Evolutionary conservation across 2,329 filamentous ascomycete species (phyloP), one percentile per base, ranked within the genome.

Genomic region (Tolypocladium nubicola): DNA sequence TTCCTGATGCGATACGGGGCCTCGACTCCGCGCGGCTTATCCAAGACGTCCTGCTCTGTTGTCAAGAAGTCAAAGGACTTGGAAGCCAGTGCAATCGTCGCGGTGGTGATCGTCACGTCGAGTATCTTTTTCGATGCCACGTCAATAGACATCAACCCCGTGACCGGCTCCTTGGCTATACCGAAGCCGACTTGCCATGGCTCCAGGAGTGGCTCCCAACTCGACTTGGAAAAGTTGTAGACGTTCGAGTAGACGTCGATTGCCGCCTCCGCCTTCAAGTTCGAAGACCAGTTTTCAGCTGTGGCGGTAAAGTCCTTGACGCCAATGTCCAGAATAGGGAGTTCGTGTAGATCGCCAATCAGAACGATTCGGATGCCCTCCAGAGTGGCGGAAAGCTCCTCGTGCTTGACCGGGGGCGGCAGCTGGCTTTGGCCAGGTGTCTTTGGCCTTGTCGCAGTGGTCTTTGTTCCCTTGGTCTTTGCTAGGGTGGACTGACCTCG

Each of bases 221-320:
- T 90, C 0, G 94, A 99, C 71, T 99, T 99, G 16, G 94, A 94
- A 73, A 99, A 99, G 72, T 99, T 99, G 78, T 96, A 99, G 33
- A 99, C 87, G 66, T 97, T 99, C 65, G 95, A 83, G 71, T 96
- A 96, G 62, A 93, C 90, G 61, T 97, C 90, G 53, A 99, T 86
- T n/a, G 84, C 88, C 0, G 90, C 89, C 67, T 97, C 90, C 0
- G 90, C 93, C 66, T 86, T 91, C 71, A 99, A 79, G 26, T 86
- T 87, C 6, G 86, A 87, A 1, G 93, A 93, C 94, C 94, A 99
- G 68, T 99, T 90, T 62, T 88, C 85, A 4, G 95, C 89, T 52
- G 88, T 85, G 3, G 93, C 82, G 6, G 84, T 88, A 67, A 97
- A 97, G 56, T 87, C 86, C 73, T 96, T 96, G 65, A 99, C 85